Evolutionary conservation across 306 rosid genomes (phyloP).

Genomic region (Spatholobus suberectus): DNA sequence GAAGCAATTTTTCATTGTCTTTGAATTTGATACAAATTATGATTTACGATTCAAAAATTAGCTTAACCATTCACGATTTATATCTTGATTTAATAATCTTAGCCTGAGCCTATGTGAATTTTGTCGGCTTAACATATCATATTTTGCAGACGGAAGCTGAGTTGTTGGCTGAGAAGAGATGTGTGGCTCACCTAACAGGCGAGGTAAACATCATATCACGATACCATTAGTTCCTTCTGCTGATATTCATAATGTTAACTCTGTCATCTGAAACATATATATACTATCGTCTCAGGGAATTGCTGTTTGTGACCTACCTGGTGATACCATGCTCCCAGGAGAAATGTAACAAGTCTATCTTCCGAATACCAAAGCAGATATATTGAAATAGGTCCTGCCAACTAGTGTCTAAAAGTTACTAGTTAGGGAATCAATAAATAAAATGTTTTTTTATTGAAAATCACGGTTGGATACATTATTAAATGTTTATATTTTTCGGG

Average conservation of each 20-base stretch:
- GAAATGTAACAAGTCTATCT: constrained; percentile 67
- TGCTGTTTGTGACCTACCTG: constrained; percentile 92
- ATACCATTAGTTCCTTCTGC: neutral
- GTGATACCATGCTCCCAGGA: constrained; percentile 98
- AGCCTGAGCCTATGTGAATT: neutral
- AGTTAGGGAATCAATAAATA: neutral
- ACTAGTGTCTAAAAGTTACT: neutral
- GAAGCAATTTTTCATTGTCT: neutral
- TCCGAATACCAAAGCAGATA: constrained; percentile 25
- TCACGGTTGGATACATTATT: neutral
- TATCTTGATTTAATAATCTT: neutral
- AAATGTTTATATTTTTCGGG: neutral
- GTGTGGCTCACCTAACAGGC: constrained; percentile 95
- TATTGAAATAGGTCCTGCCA: neutral
- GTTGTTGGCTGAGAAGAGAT: constrained; percentile 91
- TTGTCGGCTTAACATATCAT: neutral
- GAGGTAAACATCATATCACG: constrained; percentile 62
- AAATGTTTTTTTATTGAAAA: neutral
- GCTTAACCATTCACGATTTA: neutral
- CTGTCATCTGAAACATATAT: neutral
- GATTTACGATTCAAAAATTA: neutral
- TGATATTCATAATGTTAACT: neutral
- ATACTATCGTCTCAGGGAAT: constrained; percentile 62
- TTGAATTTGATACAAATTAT: neutral
- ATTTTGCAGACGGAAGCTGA: constrained; percentile 90